These are phyloP conservation scores for Phytophthora europaea DNA, from an alignment of 352 stramenopile genomes.

Conservation along the genomic window DNA sequence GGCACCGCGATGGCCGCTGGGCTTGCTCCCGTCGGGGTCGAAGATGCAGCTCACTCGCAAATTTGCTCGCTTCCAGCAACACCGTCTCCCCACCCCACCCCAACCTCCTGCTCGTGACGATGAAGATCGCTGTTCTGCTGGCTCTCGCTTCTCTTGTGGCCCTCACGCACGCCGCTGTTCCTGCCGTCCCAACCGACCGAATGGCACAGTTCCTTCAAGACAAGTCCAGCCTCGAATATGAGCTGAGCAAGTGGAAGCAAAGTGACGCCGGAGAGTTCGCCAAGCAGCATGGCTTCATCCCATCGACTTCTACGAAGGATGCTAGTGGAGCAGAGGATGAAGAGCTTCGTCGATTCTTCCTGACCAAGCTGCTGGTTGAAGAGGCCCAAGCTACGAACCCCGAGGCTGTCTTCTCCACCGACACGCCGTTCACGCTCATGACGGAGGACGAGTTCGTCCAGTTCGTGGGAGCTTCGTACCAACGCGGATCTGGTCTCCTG, in stretches of 20 bases:
- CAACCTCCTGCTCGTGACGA: conserved; percentile 14
- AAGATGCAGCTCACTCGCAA: conserved; percentile 40
- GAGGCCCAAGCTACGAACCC: conserved; percentile 62
- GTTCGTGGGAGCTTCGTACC: conserved; percentile 60
- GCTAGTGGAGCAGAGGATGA: conserved; percentile 36
- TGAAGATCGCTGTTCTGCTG: conserved; percentile 51
- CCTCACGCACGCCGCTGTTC: conserved; percentile 21
- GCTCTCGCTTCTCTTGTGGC: conserved; percentile 25
- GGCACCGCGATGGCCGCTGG: neutral
- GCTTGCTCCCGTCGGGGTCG: neutral
- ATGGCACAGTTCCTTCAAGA: conserved; percentile 62
- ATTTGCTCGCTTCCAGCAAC: conserved; percentile 44
- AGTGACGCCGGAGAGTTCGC: conserved; percentile 58
- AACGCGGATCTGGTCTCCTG: conserved; percentile 22
- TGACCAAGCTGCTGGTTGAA: conserved; percentile 72
- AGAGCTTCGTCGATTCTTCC: conserved; percentile 65
- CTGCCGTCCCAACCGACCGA: conserved; percentile 40
- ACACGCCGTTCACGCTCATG: conserved; percentile 81
- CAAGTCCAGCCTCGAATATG: conserved; percentile 44
- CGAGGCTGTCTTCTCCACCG: conserved; percentile 67
- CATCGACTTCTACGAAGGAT: conserved; percentile 5
- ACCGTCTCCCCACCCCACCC: neutral
- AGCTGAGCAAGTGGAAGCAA: conserved; percentile 62
- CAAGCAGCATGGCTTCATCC: conserved; percentile 59
- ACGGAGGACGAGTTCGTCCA: conserved; percentile 73